Evolutionary conservation across 31 red algal genomes (phyloP).

Genomic region (Endocladia muricata): DNA sequence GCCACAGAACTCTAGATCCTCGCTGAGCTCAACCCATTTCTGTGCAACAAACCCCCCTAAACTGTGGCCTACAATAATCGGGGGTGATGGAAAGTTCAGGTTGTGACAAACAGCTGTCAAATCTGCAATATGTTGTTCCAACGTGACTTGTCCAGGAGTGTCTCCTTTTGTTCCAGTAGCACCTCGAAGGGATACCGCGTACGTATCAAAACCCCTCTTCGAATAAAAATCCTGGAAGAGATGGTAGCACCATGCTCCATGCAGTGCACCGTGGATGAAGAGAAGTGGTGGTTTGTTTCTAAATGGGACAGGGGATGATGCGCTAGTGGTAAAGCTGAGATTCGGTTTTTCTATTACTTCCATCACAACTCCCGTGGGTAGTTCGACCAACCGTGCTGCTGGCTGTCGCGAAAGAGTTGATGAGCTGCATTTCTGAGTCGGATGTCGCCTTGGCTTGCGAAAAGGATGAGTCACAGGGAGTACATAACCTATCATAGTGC

Average conservation of each 20-base stretch:
- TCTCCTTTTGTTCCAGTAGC: not conserved
- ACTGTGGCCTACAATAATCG: slow-evolving; percentile 55
- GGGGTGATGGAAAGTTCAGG: not conserved
- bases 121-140: slow-evolving; percentile 33
- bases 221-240: slow-evolving; percentile 55
- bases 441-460: too few species aligned
- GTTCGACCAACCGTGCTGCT: too few species aligned
- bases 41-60: slow-evolving; percentile 56
- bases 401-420: too few species aligned
- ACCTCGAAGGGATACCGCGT: slow-evolving; percentile 45
- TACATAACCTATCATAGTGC: too few species aligned
- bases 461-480: too few species aligned
- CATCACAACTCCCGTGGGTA: slow-evolving; percentile 54
- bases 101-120: slow-evolving; percentile 21
- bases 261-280: slow-evolving; percentile 60
- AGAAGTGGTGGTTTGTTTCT: slow-evolving; percentile 28
- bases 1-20: not conserved
- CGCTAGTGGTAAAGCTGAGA: not conserved
- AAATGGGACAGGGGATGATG: not conserved
- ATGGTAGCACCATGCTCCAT: slow-evolving; percentile 58
- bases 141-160: not conserved
- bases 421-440: too few species aligned
- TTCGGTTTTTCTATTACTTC: slow-evolving; percentile 38
- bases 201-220: slow-evolving; percentile 11
- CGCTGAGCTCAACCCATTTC: slow-evolving; percentile 24